phyloP scores from a whole-genome alignment of 2,329 filamentous ascomycete genomes.

The Botrytis fragariae region DNA sequence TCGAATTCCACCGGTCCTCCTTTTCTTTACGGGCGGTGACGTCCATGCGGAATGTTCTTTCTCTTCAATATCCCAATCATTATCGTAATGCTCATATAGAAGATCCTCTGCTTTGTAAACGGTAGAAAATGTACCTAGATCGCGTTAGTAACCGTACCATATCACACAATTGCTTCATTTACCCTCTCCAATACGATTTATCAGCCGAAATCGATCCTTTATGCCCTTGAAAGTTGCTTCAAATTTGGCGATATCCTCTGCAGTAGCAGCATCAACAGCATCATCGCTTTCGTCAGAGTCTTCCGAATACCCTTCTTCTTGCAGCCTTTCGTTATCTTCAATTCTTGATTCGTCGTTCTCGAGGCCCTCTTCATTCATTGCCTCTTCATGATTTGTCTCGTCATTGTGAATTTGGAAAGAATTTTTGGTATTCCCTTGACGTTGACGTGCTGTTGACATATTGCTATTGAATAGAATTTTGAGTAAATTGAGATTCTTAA shows the following conservation, averaged over 20 bases:
- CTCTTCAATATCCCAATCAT: constrained; percentile 78
- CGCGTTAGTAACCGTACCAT: constrained; percentile 23
- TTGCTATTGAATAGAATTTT: constrained; percentile 18
- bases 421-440: constrained; percentile 33
- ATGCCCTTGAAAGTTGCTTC: constrained; percentile 81
- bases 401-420: constrained; percentile 43
- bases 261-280: constrained; percentile 64
- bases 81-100: constrained; percentile 76
- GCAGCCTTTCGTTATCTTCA: constrained; percentile 31
- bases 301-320: constrained; percentile 46
- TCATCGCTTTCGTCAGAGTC: constrained; percentile 58
- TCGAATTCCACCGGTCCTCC: constrained; percentile 42
- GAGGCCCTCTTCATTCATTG: constrained; percentile 39
- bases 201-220: constrained; percentile 77
- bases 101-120: constrained; percentile 98
- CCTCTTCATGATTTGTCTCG: constrained; percentile 38
- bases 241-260: constrained; percentile 84
- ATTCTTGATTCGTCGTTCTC: constrained; percentile 35
- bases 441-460: constrained; percentile 36
- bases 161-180: constrained; percentile 27
- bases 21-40: constrained; percentile 62
- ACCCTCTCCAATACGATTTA: constrained; percentile 98
- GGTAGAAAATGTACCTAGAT: constrained; percentile 88
- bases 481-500: constrained; percentile 17
- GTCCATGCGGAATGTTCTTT: constrained; percentile 64